phyloP scores from a whole-genome alignment of 306 rosid species.

The Quercus robur region DNA sequence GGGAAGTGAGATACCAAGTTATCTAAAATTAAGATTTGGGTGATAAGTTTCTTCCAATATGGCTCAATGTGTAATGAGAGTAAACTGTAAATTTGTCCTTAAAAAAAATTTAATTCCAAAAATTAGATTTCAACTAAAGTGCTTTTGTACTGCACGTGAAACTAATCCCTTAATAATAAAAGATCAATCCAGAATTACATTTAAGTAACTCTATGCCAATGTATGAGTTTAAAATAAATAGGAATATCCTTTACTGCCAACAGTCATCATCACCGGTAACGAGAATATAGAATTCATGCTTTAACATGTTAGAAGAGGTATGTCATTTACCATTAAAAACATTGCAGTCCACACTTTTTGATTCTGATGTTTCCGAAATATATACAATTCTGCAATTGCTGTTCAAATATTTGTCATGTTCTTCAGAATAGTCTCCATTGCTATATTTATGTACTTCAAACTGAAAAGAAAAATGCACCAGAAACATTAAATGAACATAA shows the following conservation, averaged over 20 bases:
- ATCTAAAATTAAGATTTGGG: background rate
- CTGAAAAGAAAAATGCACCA: slow-evolving; percentile 41
- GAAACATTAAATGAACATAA: slow-evolving; percentile 7
- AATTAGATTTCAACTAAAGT: background rate
- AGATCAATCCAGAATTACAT: background rate
- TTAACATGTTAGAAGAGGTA: background rate
- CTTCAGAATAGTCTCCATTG: slow-evolving; percentile 97
- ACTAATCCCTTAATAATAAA: background rate
- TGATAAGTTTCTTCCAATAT: background rate
- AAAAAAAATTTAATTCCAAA: background rate
- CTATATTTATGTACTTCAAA: slow-evolving; percentile 80
- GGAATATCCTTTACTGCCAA: background rate
- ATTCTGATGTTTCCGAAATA: slow-evolving; percentile 72
- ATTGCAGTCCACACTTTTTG: slow-evolving; percentile 86
- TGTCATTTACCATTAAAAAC: slow-evolving; percentile 65
- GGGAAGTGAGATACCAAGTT: background rate
- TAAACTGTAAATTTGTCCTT: background rate
- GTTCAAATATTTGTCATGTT: slow-evolving; percentile 80
- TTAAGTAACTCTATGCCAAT: background rate
- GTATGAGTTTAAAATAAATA: background rate
- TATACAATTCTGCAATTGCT: slow-evolving; percentile 77
- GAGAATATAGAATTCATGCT: slow-evolving; percentile 3
- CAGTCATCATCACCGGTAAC: background rate
- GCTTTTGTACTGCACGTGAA: background rate
- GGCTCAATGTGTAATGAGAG: background rate